Conservation (phyloP, 768 basidiomycete genomes). For the Xerocomellus dryophilus region DNA sequence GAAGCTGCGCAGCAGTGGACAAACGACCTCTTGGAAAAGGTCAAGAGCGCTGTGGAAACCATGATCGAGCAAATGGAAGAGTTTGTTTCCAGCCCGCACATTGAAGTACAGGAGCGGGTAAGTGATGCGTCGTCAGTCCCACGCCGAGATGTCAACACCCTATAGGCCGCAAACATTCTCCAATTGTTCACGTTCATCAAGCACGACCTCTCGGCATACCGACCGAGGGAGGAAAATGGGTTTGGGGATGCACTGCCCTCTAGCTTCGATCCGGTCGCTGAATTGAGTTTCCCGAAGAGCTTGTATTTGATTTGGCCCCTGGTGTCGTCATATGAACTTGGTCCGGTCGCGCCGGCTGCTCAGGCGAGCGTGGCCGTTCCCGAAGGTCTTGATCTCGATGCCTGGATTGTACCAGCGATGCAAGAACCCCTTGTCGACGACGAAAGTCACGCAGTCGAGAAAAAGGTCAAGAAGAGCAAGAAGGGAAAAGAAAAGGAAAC, state of each 20-base stretch:
- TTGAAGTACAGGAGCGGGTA: slow-evolving; percentile 93
- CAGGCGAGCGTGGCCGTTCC: slow-evolving; percentile 82
- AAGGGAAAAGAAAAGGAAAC: slow-evolving; percentile 47
- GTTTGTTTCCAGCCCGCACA: slow-evolving; percentile 61
- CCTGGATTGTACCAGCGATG: slow-evolving; percentile 74
- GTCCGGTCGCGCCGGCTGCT: slow-evolving; percentile 75
- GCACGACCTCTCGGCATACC: slow-evolving; percentile 63
- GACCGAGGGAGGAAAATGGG: slow-evolving; percentile 38
- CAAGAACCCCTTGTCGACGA: slow-evolving; percentile 29
- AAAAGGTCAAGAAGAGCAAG: slow-evolving; percentile 42
- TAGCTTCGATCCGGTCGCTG: slow-evolving; percentile 35
- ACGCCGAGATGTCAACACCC: background rate
- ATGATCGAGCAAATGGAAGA: slow-evolving; percentile 55
- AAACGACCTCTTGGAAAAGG: slow-evolving; percentile 61
- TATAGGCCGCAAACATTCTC: slow-evolving; percentile 75
- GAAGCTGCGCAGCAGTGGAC: slow-evolving; percentile 77
- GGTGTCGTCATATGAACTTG: slow-evolving; percentile 74
- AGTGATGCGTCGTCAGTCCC: slow-evolving; percentile 24
- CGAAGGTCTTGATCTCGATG: slow-evolving; percentile 81
- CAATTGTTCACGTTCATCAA: slow-evolving; percentile 75
- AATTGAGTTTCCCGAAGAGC: slow-evolving; percentile 78
- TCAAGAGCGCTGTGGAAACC: slow-evolving; percentile 60
- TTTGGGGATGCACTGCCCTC: slow-evolving; percentile 39
- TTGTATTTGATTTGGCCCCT: slow-evolving; percentile 82
- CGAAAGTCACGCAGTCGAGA: slow-evolving; percentile 38